phyloP scores from a whole-genome alignment of 139 green algal species.

The Chlamydomonas asymmetrica region DNA sequence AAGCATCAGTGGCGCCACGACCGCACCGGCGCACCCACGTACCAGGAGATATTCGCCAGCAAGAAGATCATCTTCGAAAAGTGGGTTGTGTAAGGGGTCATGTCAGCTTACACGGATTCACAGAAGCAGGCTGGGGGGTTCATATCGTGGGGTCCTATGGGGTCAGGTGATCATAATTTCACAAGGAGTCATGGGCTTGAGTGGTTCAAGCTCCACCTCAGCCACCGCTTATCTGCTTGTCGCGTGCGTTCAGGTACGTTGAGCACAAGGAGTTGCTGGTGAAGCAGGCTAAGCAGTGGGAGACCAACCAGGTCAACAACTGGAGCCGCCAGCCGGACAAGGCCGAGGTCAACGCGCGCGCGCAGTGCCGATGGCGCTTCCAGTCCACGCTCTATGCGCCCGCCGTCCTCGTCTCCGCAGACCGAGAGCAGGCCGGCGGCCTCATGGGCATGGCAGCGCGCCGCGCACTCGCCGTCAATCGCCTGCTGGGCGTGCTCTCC shows the following conservation, averaged over 20 bases:
- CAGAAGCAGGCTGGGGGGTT: neutral
- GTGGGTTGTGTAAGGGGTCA: neutral
- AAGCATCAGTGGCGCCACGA: slow-evolving; percentile 30
- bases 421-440: slow-evolving; percentile 1
- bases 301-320: neutral
- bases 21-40: neutral
- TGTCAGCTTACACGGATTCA: neutral
- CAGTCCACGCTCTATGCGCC: slow-evolving; percentile 25
- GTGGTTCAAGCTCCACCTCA: neutral
- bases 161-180: neutral
- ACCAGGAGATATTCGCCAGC: neutral
- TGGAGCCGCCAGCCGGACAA: slow-evolving; percentile 3
- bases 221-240: neutral
- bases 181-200: neutral
- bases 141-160: neutral
- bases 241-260: slow-evolving; percentile 3
- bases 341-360: neutral
- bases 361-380: slow-evolving; percentile 21
- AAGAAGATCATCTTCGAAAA: slow-evolving; percentile 9
- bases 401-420: slow-evolving; percentile 1
- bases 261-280: neutral
- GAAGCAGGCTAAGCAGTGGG: slow-evolving; percentile 11
- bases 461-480: too few relatives aligned
- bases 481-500: too few relatives aligned
- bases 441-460: too few relatives aligned